A percentile compares a stretch with the other conserved stretches of the same genome.
These are phyloP conservation scores for Physaria fendleri DNA, from an alignment of 345 rosid genomes.

Conservation along the genomic window DNA sequence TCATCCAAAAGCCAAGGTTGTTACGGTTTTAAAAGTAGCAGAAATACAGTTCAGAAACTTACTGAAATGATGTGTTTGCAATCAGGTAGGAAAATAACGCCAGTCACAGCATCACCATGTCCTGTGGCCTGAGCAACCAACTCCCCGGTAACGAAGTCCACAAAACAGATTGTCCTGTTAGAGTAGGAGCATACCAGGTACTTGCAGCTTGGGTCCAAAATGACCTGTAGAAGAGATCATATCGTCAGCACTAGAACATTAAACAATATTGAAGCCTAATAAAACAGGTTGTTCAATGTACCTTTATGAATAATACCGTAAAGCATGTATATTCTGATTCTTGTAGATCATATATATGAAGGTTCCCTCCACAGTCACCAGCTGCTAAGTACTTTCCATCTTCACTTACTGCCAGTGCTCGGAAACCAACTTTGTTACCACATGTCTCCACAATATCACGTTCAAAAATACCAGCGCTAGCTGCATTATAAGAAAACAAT, in stretches of 20 bases:
- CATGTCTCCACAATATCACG: slow-evolving; percentile 46
- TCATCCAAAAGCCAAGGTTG: background rate
- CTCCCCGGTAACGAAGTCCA: slow-evolving; percentile 58
- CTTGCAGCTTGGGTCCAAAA: slow-evolving; percentile 72
- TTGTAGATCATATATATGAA: slow-evolving; percentile 67
- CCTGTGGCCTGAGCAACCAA: slow-evolving; percentile 64
- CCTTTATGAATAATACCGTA: slow-evolving; percentile 56
- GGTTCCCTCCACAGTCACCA: slow-evolving; percentile 78
- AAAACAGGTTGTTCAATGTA: slow-evolving; percentile 29
- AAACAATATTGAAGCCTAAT: background rate
- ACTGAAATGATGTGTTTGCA: slow-evolving; percentile 81
- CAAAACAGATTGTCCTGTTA: slow-evolving; percentile 60
- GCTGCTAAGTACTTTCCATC: slow-evolving; percentile 79
- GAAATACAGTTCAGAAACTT: slow-evolving; percentile 33
- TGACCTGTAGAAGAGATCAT: slow-evolving; percentile 41
- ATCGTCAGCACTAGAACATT: slow-evolving; percentile 18
- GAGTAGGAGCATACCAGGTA: slow-evolving; percentile 70
- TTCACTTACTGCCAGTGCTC: slow-evolving; percentile 64
- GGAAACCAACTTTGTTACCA: slow-evolving; percentile 50
- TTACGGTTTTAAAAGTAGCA: background rate
- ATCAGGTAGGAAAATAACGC: slow-evolving; percentile 76
- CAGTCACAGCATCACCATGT: slow-evolving; percentile 72
- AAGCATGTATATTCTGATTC: slow-evolving; percentile 57
- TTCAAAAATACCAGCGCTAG: slow-evolving; percentile 66
- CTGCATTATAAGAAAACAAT: slow-evolving; percentile 28